These are phyloP conservation scores for Cordyceps tenuipes DNA, from an alignment of 2,329 filamentous ascomycete genomes.

Conservation along the genomic window DNA sequence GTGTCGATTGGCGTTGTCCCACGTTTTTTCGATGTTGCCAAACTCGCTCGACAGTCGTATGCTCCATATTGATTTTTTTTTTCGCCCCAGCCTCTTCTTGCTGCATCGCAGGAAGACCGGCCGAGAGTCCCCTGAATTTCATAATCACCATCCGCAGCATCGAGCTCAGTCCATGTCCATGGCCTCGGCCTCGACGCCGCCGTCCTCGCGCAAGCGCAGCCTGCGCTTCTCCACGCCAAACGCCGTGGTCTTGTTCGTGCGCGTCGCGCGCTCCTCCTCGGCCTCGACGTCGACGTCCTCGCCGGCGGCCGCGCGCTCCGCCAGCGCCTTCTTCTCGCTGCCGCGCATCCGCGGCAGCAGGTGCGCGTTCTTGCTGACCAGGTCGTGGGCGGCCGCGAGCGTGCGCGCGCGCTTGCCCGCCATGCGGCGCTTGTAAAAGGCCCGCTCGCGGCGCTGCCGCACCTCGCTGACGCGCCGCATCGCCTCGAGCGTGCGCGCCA, in stretches of 20 bases:
- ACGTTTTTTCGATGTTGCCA: not conserved
- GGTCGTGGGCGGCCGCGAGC: constrained; percentile 70
- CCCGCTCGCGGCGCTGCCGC: constrained; percentile 70
- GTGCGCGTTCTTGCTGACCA: constrained; percentile 88
- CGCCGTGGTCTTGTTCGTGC: constrained; percentile 25
- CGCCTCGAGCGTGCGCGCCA: constrained; percentile 78
- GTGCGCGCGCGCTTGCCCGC: constrained; percentile 79
- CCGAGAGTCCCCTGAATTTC: no score
- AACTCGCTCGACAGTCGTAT: constrained; percentile 2
- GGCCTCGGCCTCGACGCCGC: constrained; percentile 24
- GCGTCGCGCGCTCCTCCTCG: constrained; percentile 22
- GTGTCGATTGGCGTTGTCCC: not conserved
- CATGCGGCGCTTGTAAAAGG: constrained; percentile 93
- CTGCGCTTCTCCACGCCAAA: constrained; percentile 36
- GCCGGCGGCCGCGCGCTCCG: constrained; percentile 44
- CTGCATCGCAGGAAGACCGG: not conserved
- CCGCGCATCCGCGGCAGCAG: constrained; percentile 68
- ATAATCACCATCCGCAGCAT: not conserved
- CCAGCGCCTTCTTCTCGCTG: constrained; percentile 52
- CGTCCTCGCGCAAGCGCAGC: constrained; percentile 29
- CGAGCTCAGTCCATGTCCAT: constrained; percentile 15
- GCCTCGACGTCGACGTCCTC: constrained; percentile 40
- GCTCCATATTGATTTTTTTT: not conserved
- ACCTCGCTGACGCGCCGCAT: constrained; percentile 91
- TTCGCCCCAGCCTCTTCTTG: not conserved